Percentiles rank a stretch among this genome's conserved stretches.
phyloP scores from a whole-genome alignment of 176 grass and related monocot species.

The Lolium rigidum region DNA sequence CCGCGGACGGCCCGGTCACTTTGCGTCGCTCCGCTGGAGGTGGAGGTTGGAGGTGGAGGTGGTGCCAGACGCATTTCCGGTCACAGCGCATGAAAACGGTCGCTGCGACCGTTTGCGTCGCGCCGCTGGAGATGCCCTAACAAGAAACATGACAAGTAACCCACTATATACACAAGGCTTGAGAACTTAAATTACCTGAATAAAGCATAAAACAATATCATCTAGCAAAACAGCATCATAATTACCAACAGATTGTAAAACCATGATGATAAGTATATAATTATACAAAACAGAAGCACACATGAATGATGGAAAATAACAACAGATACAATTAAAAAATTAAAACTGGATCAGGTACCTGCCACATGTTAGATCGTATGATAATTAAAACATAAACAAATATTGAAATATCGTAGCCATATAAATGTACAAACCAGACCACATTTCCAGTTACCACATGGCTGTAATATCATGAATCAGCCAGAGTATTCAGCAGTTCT shows the following conservation, averaged over 20 bases:
- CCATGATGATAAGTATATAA: neutral
- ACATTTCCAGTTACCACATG: slow-evolving; percentile 14
- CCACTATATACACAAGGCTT: slow-evolving; percentile 17
- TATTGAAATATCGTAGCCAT: slow-evolving; percentile 21
- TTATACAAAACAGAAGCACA: neutral
- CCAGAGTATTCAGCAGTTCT: slow-evolving; percentile 9
- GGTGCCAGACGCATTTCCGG: too few relatives aligned
- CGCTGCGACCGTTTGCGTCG: too few relatives aligned
- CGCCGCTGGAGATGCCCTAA: too few relatives aligned
- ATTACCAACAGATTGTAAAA: neutral
- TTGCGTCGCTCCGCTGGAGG: too few relatives aligned
- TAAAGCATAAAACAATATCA: neutral
- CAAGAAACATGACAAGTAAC: neutral
- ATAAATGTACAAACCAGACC: slow-evolving; percentile 28
- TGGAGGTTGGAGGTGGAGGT: too few relatives aligned
- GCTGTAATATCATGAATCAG: slow-evolving; percentile 25
- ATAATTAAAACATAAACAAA: neutral
- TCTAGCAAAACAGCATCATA: slow-evolving; percentile 10
- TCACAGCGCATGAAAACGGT: too few relatives aligned
- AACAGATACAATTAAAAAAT: slow-evolving; percentile 13
- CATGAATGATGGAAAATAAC: slow-evolving; percentile 9
- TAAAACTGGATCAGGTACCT: neutral
- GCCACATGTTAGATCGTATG: neutral
- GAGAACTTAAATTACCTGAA: slow-evolving; percentile 5
- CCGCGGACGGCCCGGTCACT: too few relatives aligned